A percentile compares a stretch with the other conserved stretches of the same genome.
Conservation (phyloP, 345 rosid genomes). For the Arabidopsis arenosa region DNA sequence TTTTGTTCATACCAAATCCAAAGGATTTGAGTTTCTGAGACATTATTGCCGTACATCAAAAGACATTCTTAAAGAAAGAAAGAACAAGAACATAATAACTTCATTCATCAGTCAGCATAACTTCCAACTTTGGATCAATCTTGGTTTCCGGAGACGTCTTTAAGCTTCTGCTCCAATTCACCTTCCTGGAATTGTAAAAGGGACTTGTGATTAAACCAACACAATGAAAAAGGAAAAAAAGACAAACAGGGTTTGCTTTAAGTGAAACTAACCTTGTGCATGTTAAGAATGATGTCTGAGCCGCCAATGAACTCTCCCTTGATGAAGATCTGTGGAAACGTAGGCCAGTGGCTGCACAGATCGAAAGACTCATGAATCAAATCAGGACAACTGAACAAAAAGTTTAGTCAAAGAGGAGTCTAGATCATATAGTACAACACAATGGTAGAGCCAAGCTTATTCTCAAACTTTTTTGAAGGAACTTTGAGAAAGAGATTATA, state of each 20-base stretch:
- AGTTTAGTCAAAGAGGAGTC: no score
- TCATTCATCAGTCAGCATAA: conserved; percentile 19
- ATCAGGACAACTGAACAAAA: neutral
- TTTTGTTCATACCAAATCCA: conserved; percentile 36
- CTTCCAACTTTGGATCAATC: conserved; percentile 1
- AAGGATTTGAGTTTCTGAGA: conserved; percentile 24
- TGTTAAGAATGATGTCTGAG: conserved; percentile 83
- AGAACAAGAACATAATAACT: conserved; percentile 17
- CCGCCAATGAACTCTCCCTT: conserved; percentile 97
- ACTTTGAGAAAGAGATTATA: neutral
- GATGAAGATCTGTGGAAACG: conserved; percentile 93
- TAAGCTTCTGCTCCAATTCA: conserved; percentile 82
- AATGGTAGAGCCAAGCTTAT: no score
- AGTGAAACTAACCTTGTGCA: conserved; percentile 78
- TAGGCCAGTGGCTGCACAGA: conserved; percentile 87
- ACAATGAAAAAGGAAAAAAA: neutral
- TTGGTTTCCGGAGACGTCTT: conserved; percentile 50
- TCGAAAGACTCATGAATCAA: conserved; percentile 1
- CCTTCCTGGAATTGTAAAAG: conserved; percentile 60
- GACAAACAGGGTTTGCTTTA: neutral
- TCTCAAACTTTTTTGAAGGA: no score
- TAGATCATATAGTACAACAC: no score
- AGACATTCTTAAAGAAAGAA: neutral
- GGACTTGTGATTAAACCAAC: conserved; percentile 7
- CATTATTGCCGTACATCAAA: conserved; percentile 38